Percentiles rank a stretch among this genome's conserved stretches.
These are phyloP conservation scores for Discostella stelligera DNA, from an alignment of 352 stramenopile genomes.

Conservation along the genomic window DNA sequence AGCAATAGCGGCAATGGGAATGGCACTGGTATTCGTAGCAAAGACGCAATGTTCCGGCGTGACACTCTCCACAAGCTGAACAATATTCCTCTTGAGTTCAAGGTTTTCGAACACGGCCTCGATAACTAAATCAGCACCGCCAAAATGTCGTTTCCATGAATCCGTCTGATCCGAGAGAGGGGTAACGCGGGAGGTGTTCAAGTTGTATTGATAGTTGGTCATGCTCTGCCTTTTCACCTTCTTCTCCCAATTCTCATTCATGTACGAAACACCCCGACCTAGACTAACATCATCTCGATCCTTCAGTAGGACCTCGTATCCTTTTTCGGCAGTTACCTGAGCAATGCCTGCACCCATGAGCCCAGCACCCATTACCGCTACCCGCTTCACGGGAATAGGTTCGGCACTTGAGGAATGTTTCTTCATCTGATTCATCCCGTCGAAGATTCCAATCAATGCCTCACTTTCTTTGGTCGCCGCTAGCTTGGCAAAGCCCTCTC, in stretches of 20 bases:
- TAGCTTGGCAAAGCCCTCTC: conserved; percentile 94
- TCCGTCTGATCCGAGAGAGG: conserved; percentile 90
- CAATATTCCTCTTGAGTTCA: conserved; percentile 93
- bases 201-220: conserved; percentile 88
- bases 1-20: conserved; percentile 92
- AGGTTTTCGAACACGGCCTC: conserved; percentile 98
- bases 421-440: conserved; percentile 96
- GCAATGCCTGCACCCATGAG: conserved; percentile 98
- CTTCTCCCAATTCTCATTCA: conserved; percentile 92
- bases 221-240: conserved; percentile 94
- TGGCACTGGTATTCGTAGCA: conserved; percentile 96
- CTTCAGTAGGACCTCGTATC: conserved; percentile 93
- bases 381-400: conserved; percentile 84
- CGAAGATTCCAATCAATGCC: conserved; percentile 96
- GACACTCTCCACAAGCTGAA: conserved; percentile 91
- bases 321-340: conserved; percentile 93
- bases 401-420: conserved; percentile 94
- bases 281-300: conserved; percentile 89
- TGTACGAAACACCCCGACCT: conserved; percentile 87
- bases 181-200: conserved; percentile 89
- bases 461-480: conserved; percentile 93
- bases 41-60: conserved; percentile 93
- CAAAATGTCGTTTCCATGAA: conserved; percentile 88
- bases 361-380: conserved; percentile 95
- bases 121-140: conserved; percentile 93